Evolutionary conservation across 768 basidiomycete species (phyloP), one percentile per base, ranked within the genome.

Genomic region (Mycena indigotica): DNA sequence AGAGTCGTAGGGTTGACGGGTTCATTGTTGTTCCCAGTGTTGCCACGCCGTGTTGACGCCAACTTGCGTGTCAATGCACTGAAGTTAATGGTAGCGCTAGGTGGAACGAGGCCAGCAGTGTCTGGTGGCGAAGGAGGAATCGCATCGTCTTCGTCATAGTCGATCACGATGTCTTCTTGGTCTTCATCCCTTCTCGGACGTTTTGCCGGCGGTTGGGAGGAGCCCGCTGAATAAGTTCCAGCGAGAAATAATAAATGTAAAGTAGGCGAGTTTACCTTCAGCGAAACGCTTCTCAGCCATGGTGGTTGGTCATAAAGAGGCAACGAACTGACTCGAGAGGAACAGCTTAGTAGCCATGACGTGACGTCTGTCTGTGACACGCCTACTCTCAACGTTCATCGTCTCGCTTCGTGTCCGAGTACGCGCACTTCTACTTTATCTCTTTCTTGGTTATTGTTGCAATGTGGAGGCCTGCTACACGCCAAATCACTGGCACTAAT

Each of bases 381-480:
- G 62, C 71, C 69, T 66, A 59, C 63, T 65, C 65, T 64, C 61
- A 52, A 70, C 72, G 63, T 69, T 65, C 71, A 74, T 61, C 70
- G 63, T 61, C 68, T 58, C 61, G 54, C 59, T n/a, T 53, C 55
- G 56, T 57, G 56, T 58, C n/a, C n/a, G n/a, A n/a, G n/a, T n/a
- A n/a, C n/a, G n/a, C n/a, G n/a, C 63, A 58, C 60, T 63, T 62
- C 8, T 17, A 44, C n/a, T 59, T 60, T 63, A 55, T 48, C 57
- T 56, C 65, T 65, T 60, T 63, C 32, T 66, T 52, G 54, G 53
- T 62, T 61, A 60, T 73, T 76, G 75, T 75, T 73, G 73, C 72
- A 67, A 92, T 93, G 91, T 93, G 91, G 90, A 87, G 87, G 74
- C 91, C 91, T 55, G 90, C 92, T 61, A 92, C 92, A 56, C 86